Percentiles rank a stretch among this genome's conserved stretches.
phyloP scores from a whole-genome alignment of 2,329 filamentous ascomycete species.

The Ophiosphaerella narmari region DNA sequence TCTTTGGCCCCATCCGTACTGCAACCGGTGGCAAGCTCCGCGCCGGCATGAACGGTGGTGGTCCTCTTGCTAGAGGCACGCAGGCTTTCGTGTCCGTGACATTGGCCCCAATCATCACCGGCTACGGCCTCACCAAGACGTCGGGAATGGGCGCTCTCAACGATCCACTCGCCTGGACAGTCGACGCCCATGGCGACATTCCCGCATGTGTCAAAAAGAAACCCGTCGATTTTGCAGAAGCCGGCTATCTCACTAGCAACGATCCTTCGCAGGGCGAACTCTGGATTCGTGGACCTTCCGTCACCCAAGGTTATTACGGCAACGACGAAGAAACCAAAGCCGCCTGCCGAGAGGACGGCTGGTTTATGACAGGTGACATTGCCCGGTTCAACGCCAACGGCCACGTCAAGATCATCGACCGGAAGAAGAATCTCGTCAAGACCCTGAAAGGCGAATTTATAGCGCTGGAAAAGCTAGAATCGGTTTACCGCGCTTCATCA shows the following conservation, averaged over 20 bases:
- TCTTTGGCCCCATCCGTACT: constrained; percentile 91
- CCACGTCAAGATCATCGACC: constrained; percentile 86
- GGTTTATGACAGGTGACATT: constrained; percentile 98
- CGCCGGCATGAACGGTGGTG: constrained; percentile 92
- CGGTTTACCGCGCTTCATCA: constrained; percentile 80
- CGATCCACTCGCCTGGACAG: constrained; percentile 83
- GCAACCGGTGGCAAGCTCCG: constrained; percentile 86
- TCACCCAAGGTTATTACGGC: constrained; percentile 79
- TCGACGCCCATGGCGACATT: constrained; percentile 75
- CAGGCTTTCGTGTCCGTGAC: constrained; percentile 89
- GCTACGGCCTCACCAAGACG: constrained; percentile 95
- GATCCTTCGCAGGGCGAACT: constrained; percentile 89
- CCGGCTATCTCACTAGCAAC: constrained; percentile 79
- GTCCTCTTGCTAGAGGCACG: constrained; percentile 85
- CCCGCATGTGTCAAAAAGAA: constrained; percentile 83
- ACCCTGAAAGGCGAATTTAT: constrained; percentile 95
- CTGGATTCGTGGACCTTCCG: constrained; percentile 77
- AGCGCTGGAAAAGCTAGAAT: constrained; percentile 92
- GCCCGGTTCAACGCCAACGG: constrained; percentile 83
- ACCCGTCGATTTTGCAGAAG: constrained; percentile 85
- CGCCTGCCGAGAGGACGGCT: constrained; percentile 79
- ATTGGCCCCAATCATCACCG: constrained; percentile 89
- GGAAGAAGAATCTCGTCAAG: constrained; percentile 98
- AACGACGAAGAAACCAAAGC: constrained; percentile 83
- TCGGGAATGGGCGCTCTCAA: constrained; percentile 80